Percentiles rank a stretch among this genome's conserved stretches.
phyloP scores from a whole-genome alignment of 768 basidiomycete species.

The Termitomyces sp. region DNA sequence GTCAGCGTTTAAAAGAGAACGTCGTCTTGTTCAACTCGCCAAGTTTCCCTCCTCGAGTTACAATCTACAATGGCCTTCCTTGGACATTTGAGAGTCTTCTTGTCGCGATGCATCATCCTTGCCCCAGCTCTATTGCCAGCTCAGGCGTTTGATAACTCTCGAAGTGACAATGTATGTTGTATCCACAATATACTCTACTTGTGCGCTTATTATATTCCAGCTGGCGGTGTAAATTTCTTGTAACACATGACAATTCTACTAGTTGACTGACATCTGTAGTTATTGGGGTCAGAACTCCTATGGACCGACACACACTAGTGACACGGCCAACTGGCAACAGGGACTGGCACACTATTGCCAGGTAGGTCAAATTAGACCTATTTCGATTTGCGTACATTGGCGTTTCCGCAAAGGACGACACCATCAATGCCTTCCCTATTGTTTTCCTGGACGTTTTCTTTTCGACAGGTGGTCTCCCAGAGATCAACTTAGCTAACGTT shows the following conservation, averaged over 20 bases:
- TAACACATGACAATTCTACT: not conserved
- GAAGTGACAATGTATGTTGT: slow-evolving; percentile 31
- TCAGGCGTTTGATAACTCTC: slow-evolving; percentile 25
- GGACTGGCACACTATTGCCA: slow-evolving; percentile 58
- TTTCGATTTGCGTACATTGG: not conserved
- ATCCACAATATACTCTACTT: not conserved
- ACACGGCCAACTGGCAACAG: slow-evolving; percentile 55
- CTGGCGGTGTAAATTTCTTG: slow-evolving; percentile 43
- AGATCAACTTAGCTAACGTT: slow-evolving; percentile 59
- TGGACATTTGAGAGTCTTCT: not conserved
- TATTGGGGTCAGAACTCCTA: slow-evolving; percentile 79
- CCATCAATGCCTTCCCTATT: slow-evolving; percentile 54
- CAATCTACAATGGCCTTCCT: slow-evolving; percentile 9
- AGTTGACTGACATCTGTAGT: slow-evolving; percentile 23
- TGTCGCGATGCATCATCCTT: slow-evolving; percentile 4
- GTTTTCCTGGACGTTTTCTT: slow-evolving; percentile 62
- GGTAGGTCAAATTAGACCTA: not conserved
- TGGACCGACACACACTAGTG: slow-evolving; percentile 45
- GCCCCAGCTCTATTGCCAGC: slow-evolving; percentile 3
- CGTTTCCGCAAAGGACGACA: slow-evolving; percentile 39
- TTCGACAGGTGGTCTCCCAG: slow-evolving; percentile 50
- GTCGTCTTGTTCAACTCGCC: not conserved
- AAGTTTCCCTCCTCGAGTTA: not conserved
- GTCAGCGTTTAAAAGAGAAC: slow-evolving; percentile 5
- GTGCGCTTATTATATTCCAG: slow-evolving; percentile 22